Evolutionary conservation across 352 stramenopile species (phyloP), one percentile per base, ranked within the genome.

Genomic region (Phytophthora aleatoria): DNA sequence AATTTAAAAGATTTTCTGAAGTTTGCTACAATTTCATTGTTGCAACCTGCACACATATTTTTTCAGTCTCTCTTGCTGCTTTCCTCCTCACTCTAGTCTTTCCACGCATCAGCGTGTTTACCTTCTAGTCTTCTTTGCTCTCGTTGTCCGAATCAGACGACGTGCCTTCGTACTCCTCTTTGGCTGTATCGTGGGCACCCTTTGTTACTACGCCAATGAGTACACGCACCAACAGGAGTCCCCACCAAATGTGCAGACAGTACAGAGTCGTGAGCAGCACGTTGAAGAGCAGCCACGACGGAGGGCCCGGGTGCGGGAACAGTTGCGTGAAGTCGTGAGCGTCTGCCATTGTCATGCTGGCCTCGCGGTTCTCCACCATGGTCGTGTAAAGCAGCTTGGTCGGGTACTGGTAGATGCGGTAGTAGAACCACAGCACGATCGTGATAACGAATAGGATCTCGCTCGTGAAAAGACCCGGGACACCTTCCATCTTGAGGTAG

Each of bases 191-290:
- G 61, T 96, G 85, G 1, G 83, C 66, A 9, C 87, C 87, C 66
- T 93, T 91, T 31, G 62, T 88, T 48, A 95, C 33, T n/a, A 89
- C 72, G 11, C 85, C 83, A 12, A 85, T 31, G 28, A 91, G 69
- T 43, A 96, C 60, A 20, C 88, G 83, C 39, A 94, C 51, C 33
- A 96, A 68, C 49, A 96, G 69, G 36, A 83, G 77, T 13, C 77
- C 82, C 88, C 88, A 96, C 85, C 85, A 96, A 56, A 96, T 84
- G 72, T 96, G 88, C 50, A 96, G 61, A 20, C 75, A 77, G 64
- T 90, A 94, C 31, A 96, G 70, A 39, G 78, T 81, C 20, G 74
- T 61, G 27, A 96, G 80, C 44, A 96, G 69, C 50, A 87, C 56
- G 64, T 94, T 95, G 76, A 93, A 92, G 26, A 92, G 69, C 50